These are phyloP conservation scores for Verticillium longisporum DNA, from an alignment of 2,329 filamentous ascomycete genomes.

Conservation along the genomic window DNA sequence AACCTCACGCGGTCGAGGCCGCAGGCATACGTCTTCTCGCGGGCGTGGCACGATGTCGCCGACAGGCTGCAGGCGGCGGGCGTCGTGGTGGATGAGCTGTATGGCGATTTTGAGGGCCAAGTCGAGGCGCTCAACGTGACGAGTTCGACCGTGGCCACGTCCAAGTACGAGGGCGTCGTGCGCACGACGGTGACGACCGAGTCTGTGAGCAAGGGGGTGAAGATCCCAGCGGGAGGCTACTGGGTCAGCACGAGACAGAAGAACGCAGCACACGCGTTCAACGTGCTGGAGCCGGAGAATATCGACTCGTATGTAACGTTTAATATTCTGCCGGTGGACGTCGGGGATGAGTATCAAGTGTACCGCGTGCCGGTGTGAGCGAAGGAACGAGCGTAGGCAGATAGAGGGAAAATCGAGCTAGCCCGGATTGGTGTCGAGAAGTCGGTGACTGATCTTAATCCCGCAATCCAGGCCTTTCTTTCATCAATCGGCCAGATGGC, in stretches of 20 bases:
- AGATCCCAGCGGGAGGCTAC: slow-evolving; percentile 20
- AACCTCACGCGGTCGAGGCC: slow-evolving; percentile 22
- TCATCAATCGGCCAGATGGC: not conserved
- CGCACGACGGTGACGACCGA: slow-evolving; percentile 15
- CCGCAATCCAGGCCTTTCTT: not conserved
- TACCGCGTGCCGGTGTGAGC: slow-evolving; percentile 13
- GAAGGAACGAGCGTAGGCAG: not conserved
- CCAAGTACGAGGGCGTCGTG: slow-evolving; percentile 20
- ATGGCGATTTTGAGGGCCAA: slow-evolving; percentile 14
- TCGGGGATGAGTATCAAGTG: slow-evolving; percentile 22
- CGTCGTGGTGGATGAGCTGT: slow-evolving; percentile 16
- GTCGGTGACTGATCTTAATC: not conserved
- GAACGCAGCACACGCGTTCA: slow-evolving; percentile 20
- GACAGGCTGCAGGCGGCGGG: slow-evolving; percentile 18
- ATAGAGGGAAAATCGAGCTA: not conserved
- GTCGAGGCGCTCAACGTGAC: slow-evolving; percentile 21
- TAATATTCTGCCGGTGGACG: slow-evolving; percentile 20
- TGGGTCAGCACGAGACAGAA: slow-evolving; percentile 23
- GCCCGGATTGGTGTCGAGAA: not conserved
- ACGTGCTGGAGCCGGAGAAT: slow-evolving; percentile 23
- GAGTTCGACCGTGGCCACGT: slow-evolving; percentile 10
- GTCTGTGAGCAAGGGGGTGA: slow-evolving; percentile 10
- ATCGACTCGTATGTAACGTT: slow-evolving; percentile 23
- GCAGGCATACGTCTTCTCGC: slow-evolving; percentile 20
- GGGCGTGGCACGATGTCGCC: slow-evolving; percentile 18